Conservation (phyloP, 2,329 filamentous ascomycete species). For the Fusarium fracticaudum region DNA sequence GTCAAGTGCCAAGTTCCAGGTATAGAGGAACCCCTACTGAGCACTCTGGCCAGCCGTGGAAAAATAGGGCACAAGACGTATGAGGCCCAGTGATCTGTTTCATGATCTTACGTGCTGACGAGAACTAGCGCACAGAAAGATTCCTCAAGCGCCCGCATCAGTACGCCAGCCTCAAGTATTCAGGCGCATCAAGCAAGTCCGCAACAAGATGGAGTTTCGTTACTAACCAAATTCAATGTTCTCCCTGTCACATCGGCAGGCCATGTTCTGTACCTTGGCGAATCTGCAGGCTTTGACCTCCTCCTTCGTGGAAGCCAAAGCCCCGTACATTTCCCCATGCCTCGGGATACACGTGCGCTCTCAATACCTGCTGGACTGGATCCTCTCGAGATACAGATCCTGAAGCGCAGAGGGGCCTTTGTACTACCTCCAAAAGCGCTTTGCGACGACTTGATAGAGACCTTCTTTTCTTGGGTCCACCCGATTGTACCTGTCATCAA, state of each 20-base stretch:
- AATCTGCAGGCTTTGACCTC: not conserved
- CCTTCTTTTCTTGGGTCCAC: not conserved
- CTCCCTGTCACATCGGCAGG: not conserved
- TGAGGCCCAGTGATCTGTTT: fast-evolving
- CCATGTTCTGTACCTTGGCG: not conserved
- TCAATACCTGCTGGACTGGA: not conserved
- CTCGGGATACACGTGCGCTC: not conserved
- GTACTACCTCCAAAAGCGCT: not conserved
- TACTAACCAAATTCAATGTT: not conserved
- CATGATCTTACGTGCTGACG: not conserved
- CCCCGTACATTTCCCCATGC: not conserved
- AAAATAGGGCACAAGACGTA: not conserved
- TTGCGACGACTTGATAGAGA: not conserved
- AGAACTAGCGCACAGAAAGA: not conserved
- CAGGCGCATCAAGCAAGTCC: not conserved
- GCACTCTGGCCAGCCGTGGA: not conserved
- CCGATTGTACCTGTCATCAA: not conserved
- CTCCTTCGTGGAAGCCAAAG: not conserved
- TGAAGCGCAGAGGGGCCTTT: not conserved
- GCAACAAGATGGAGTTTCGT: fast-evolving
- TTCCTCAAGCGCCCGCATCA: not conserved
- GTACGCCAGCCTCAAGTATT: not conserved
- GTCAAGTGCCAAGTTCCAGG: not conserved
- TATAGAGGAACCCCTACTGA: not conserved
- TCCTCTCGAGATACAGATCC: not conserved